These are phyloP conservation scores for Phlebiopsis flavidoalba DNA, from an alignment of 768 basidiomycete species.

Conservation along the genomic window DNA sequence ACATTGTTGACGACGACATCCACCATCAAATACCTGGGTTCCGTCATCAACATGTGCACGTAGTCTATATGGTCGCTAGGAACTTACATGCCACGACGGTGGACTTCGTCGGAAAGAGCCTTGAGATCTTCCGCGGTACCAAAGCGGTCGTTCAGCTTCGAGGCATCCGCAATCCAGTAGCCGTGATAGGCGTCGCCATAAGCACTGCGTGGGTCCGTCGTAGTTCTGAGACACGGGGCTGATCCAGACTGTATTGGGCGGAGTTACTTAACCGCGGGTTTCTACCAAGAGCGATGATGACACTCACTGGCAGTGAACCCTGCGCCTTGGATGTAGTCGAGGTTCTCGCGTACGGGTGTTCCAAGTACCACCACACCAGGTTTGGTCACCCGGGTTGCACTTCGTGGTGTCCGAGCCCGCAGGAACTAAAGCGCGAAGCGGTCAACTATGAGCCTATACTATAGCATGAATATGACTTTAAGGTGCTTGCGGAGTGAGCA, in stretches of 20 bases:
- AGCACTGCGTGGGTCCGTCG: slow-evolving; percentile 56
- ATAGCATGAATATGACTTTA: background rate
- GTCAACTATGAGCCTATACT: slow-evolving; percentile 59
- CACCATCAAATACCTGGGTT: slow-evolving; percentile 69
- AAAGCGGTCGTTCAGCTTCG: slow-evolving; percentile 63
- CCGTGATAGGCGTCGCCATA: slow-evolving; percentile 87
- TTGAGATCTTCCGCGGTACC: slow-evolving; percentile 72
- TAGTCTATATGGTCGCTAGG: background rate
- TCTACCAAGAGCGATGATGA: background rate
- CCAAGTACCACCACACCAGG: slow-evolving; percentile 90
- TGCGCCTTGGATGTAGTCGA: slow-evolving; percentile 82
- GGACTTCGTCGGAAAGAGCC: slow-evolving; percentile 58
- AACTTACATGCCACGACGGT: slow-evolving; percentile 64
- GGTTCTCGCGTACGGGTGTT: slow-evolving; percentile 61
- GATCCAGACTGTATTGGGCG: slow-evolving; percentile 61
- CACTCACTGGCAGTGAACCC: slow-evolving; percentile 71
- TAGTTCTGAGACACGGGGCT: slow-evolving; percentile 80
- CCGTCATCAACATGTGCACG: background rate
- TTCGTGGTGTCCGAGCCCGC: slow-evolving; percentile 41
- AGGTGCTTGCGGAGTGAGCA: background rate
- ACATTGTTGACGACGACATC: slow-evolving; percentile 87
- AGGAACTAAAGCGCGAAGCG: slow-evolving; percentile 72
- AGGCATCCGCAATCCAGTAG: slow-evolving; percentile 74
- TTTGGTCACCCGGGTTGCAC: slow-evolving; percentile 57
- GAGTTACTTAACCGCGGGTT: too few species aligned